These are phyloP conservation scores for Solanum corneliomulleri DNA, from an alignment of 257 asterid genomes.

Conservation along the genomic window DNA sequence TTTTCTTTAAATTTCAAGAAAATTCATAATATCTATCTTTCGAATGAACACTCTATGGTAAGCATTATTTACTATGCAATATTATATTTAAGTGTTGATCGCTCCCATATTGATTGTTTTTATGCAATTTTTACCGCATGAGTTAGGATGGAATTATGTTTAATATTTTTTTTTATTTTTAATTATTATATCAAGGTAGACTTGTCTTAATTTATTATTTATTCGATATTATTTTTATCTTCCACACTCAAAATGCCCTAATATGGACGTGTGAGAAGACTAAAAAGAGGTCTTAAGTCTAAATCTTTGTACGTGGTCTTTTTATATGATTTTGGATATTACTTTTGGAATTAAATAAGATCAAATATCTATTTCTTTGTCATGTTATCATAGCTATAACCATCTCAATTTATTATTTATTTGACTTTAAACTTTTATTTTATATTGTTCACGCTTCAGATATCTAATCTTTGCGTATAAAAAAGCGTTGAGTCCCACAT, in stretches of 20 bases:
- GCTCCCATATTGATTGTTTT: too few species aligned
- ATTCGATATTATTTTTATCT: too few species aligned
- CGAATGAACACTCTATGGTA: too few species aligned
- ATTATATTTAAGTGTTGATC: too few species aligned
- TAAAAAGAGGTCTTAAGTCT: too few species aligned
- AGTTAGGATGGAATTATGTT: too few species aligned
- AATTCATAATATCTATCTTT: too few species aligned
- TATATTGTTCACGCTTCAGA: fast-evolving
- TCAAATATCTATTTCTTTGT: not conserved
- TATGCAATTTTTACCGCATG: too few species aligned
- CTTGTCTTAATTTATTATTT: too few species aligned
- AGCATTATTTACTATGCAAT: too few species aligned
- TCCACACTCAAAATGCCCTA: not conserved
- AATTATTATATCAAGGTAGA: fast-evolving
- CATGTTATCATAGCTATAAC: not conserved
- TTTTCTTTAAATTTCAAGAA: too few species aligned
- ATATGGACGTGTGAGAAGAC: not conserved
- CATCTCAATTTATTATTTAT: not conserved
- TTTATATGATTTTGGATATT: not conserved
- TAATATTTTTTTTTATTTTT: too few species aligned
- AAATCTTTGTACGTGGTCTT: not conserved
- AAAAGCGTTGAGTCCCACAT: not conserved
- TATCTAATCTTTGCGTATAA: fast-evolving
- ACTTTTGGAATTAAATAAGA: not conserved
- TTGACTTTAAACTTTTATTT: not conserved